Evolutionary conservation across 2,329 filamentous ascomycete genomes (phyloP), one percentile per base, ranked within the genome.

Genomic region (Herpomyces periplanetae): DNA sequence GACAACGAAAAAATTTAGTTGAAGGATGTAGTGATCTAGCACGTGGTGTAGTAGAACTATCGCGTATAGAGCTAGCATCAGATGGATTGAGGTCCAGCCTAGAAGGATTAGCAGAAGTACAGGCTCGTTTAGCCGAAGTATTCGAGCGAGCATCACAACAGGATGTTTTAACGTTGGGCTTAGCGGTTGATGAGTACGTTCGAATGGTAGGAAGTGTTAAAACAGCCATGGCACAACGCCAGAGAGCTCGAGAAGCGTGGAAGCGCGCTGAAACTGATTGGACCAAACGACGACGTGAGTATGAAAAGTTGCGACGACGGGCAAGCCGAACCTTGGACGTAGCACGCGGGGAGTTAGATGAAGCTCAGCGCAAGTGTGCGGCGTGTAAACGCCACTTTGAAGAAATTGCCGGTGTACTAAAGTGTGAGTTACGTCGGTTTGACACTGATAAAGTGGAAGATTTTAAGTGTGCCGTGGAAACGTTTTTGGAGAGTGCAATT

Each of bases 381-480:
- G 71, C 87, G 36, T 65, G 71, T 1, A 48, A 73, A 20, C 41
- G 91, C 22, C 41, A 88, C 17, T 96, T 96, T 31, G 80, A 96
- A 28, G 80, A 96, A 33, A 91, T 96, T 73, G 80, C 80, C 7
- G 51, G 71, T 6, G 43, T 88, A 33, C 80, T 96, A 71, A 57
- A 69, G 24, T 50, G 49, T 13, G 80, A 96, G 38, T 47, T 96
- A 27, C 80, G 91, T 31, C 51, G 73, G 8, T 96, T 96, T 32
- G 80, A 96, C 42, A 55, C 54, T 30, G 80, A 96, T 41, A 96
- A 96, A 45, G 80, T 96, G 3, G 80, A 96, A 35, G 80, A 96
- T 35, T 96, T 96, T 40, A 96, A 96, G 47, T 80, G 65, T 25
- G 75, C 73, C 0, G 73, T 96, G 2, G 80, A 96, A 44, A 96